Conservation (phyloP, 148 eudicot species). For the Camellia sinensis region DNA sequence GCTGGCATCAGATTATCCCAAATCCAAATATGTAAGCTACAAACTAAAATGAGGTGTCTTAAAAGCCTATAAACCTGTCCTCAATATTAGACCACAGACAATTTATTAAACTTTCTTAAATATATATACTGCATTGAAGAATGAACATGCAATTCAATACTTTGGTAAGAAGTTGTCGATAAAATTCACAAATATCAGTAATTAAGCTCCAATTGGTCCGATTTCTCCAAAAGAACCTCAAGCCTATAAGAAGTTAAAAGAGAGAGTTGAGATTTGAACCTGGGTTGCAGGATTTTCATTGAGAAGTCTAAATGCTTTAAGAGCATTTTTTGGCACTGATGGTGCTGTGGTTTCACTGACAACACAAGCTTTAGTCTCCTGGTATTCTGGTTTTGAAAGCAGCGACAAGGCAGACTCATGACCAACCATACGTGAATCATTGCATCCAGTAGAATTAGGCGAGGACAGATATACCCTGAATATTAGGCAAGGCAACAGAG, state of each 20-base stretch:
- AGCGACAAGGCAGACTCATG: conserved; percentile 21
- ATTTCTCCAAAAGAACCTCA: background rate
- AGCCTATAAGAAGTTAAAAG: conserved; percentile 5
- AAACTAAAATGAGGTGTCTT: background rate
- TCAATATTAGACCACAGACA: background rate
- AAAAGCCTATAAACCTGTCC: background rate
- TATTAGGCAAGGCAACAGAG: background rate
- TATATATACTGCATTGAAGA: too few relatives aligned
- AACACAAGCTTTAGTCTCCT: conserved; percentile 46
- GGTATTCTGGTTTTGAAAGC: conserved; percentile 17
- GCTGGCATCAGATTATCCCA: background rate
- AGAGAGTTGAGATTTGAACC: conserved; percentile 26
- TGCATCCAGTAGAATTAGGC: conserved; percentile 32
- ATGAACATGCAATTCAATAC: background rate
- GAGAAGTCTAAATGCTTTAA: conserved; percentile 76
- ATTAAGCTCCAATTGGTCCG: background rate
- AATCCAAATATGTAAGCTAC: background rate
- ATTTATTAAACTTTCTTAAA: background rate
- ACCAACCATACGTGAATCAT: conserved; percentile 21
- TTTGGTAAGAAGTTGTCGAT: background rate
- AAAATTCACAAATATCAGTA: background rate
- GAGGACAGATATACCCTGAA: conserved; percentile 55
- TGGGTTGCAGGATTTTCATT: conserved; percentile 61
- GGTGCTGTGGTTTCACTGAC: conserved; percentile 26
- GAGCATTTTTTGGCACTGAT: conserved; percentile 51